Evolutionary conservation across 2,329 filamentous ascomycete genomes (phyloP).

Genomic region (Colletotrichum spinosum): DNA sequence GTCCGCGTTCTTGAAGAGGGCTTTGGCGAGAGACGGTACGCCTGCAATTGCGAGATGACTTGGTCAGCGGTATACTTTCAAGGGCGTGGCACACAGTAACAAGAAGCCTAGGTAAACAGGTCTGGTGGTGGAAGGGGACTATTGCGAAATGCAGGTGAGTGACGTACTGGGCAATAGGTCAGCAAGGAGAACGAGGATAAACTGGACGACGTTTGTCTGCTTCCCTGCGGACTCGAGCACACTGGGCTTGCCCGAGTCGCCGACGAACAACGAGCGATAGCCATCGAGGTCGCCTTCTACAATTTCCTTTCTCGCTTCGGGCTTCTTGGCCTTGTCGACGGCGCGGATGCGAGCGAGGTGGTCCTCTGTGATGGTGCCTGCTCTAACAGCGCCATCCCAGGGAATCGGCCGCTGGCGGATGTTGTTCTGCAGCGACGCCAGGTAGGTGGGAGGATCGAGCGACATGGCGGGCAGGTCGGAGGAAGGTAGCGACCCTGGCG

Average conservation of each 20-base stretch:
- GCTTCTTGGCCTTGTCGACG: slow-evolving; percentile 92
- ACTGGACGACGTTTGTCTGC: slow-evolving; percentile 91
- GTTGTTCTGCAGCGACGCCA: slow-evolving; percentile 90
- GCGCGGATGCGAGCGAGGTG: slow-evolving; percentile 96
- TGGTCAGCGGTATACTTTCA: slow-evolving; percentile 7
- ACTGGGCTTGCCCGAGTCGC: slow-evolving; percentile 74
- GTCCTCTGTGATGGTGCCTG: slow-evolving; percentile 91
- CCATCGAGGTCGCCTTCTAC: slow-evolving; percentile 84
- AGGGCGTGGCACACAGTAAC: too few species aligned
- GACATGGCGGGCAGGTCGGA: slow-evolving; percentile 71
- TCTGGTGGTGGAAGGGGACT: neutral
- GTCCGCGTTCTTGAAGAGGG: slow-evolving; percentile 79
- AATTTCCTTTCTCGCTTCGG: slow-evolving; percentile 83
- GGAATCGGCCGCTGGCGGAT: slow-evolving; percentile 95
- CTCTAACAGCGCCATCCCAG: slow-evolving; percentile 96
- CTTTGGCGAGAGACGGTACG: slow-evolving; percentile 81
- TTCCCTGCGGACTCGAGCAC: slow-evolving; percentile 89
- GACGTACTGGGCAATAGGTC: slow-evolving; percentile 72
- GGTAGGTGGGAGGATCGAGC: slow-evolving; percentile 90
- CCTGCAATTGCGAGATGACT: slow-evolving; percentile 61
- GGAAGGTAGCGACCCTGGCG: slow-evolving; percentile 28
- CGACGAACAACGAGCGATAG: slow-evolving; percentile 85
- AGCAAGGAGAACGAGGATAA: slow-evolving; percentile 88
- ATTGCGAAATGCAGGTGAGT: neutral
- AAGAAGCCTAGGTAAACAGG: neutral